Conservation (phyloP, 148 eudicot genomes). For the Limonium bicolor region DNA sequence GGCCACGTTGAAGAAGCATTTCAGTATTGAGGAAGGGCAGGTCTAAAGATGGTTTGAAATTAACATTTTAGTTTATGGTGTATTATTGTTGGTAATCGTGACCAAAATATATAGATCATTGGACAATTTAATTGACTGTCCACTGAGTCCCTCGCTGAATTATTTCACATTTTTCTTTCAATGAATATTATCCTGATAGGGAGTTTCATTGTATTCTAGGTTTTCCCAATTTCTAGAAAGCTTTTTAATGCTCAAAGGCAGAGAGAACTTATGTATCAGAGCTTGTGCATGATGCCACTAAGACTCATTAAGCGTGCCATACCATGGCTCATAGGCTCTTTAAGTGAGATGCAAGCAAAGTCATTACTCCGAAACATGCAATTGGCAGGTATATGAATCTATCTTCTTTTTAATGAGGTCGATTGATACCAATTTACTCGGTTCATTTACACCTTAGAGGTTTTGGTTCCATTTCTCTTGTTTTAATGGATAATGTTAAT, state of each 20-base stretch:
- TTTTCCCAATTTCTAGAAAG: slow-evolving; percentile 68
- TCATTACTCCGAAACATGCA: slow-evolving; percentile 61
- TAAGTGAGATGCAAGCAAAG: slow-evolving; percentile 56
- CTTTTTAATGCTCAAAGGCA: slow-evolving; percentile 54
- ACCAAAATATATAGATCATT: no score
- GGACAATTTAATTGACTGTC: no score
- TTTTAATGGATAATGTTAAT: background rate
- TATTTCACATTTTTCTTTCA: no score
- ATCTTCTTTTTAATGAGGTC: background rate
- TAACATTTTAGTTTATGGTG: no score
- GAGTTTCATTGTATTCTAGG: slow-evolving; percentile 35
- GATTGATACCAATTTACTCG: background rate
- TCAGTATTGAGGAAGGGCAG: slow-evolving; percentile 70
- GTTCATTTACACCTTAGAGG: background rate
- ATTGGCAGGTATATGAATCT: slow-evolving; percentile 76
- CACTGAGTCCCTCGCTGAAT: no score
- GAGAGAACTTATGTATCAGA: slow-evolving; percentile 70
- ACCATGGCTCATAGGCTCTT: slow-evolving; percentile 80
- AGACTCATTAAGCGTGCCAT: slow-evolving; percentile 79
- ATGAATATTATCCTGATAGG: no score
- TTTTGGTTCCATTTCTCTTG: no score
- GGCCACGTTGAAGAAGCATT: slow-evolving; percentile 64
- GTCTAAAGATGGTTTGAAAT: no score
- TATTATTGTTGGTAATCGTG: no score
- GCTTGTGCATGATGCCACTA: no score